Percentiles rank a stretch among this genome's conserved stretches.
These are phyloP conservation scores for Litsea cubeba DNA, from an alignment of 164 flowering plant species.

Conservation along the genomic window DNA sequence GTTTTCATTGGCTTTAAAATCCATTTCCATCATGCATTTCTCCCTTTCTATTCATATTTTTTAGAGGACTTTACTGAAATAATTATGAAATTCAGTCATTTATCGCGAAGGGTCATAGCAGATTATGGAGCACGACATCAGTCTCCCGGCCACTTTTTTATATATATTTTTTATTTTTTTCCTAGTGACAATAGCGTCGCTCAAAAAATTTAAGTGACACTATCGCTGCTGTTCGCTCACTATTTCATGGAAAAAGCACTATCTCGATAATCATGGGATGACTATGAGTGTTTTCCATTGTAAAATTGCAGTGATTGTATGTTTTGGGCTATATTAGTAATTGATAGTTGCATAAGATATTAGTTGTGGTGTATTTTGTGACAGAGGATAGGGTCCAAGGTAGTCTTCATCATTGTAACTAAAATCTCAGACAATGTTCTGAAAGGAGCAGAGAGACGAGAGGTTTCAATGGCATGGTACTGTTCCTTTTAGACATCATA, in stretches of 20 bases:
- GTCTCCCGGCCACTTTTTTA: no score
- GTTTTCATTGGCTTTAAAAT: no score
- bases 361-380: constrained; percentile 3
- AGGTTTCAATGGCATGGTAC: constrained; percentile 91
- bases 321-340: background rate
- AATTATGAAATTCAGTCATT: no score
- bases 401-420: constrained; percentile 83
- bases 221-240: no score
- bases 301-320: background rate
- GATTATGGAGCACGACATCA: no score
- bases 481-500: background rate
- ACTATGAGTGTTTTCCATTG: constrained; percentile 49
- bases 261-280: constrained; percentile 85
- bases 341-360: constrained; percentile 2
- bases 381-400: constrained; percentile 91
- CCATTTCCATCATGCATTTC: no score
- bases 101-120: no score
- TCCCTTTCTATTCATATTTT: no score
- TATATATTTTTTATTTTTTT: no score
- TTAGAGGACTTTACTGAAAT: no score
- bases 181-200: no score
- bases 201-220: no score
- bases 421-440: constrained; percentile 88
- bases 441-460: constrained; percentile 80
- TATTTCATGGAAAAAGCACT: constrained; percentile 83